phyloP scores from a whole-genome alignment of 805 yeast genomes.

The Candida xyloterini region DNA sequence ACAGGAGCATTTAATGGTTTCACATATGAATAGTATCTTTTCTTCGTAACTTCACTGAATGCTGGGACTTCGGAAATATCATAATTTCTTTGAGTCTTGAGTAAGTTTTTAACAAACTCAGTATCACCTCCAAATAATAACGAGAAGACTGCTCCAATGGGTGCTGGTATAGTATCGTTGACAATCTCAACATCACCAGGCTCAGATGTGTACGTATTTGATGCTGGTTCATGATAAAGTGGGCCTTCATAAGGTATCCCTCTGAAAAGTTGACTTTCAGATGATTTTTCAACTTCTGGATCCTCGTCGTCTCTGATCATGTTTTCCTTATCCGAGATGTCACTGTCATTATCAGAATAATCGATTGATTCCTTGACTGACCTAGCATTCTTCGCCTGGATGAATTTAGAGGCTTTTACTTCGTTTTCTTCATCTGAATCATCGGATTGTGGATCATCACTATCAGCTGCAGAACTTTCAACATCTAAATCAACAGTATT shows the following conservation, averaged over 20 bases:
- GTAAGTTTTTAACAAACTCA: conserved; percentile 39
- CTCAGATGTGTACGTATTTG: conserved; percentile 40
- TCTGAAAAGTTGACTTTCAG: conserved; percentile 30
- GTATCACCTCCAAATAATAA: conserved; percentile 63
- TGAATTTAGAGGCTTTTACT: conserved; percentile 9
- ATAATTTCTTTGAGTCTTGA: conserved; percentile 62
- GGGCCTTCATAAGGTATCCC: conserved; percentile 43
- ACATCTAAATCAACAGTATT: conserved; percentile 22
- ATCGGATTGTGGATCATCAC: conserved; percentile 28
- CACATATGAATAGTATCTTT: conserved; percentile 52
- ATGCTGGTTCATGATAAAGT: conserved; percentile 32
- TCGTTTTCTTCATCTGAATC: conserved; percentile 26
- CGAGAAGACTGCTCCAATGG: conserved; percentile 58
- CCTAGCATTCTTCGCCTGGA: conserved; percentile 7
- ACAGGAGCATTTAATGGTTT: conserved; percentile 67
- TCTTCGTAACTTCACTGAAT: conserved; percentile 31
- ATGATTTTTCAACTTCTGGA: conserved; percentile 18
- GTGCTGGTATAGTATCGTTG: conserved; percentile 56
- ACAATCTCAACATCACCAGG: conserved; percentile 52
- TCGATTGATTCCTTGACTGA: conserved; percentile 15
- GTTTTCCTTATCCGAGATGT: conserved; percentile 30
- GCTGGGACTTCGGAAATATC: conserved; percentile 51
- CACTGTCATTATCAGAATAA: conserved; percentile 29
- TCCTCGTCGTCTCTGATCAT: conserved; percentile 31
- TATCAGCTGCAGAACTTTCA: conserved; percentile 28